Percentiles rank a stretch among this genome's conserved stretches.
phyloP scores from a whole-genome alignment of 164 flowering plant species.

The grape (Vitis vinifera) region DNA sequence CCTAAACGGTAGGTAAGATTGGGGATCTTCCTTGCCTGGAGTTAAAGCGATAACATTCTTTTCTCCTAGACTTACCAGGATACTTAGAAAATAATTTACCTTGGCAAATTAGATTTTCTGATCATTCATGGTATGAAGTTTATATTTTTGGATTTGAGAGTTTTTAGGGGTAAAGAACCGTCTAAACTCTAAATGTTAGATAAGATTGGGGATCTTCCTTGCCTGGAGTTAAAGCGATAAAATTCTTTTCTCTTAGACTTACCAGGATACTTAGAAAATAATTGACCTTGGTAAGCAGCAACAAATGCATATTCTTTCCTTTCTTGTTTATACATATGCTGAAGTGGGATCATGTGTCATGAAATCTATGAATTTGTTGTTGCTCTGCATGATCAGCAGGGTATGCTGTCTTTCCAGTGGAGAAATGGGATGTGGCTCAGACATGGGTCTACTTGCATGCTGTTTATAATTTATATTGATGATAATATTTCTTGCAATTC shows the following conservation, averaged over 20 bases:
- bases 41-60: background rate
- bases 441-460: too few relatives aligned
- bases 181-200: background rate
- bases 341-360: background rate
- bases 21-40: too few relatives aligned
- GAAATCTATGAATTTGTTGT: background rate
- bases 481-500: background rate
- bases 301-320: background rate
- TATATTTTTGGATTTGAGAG: too few relatives aligned
- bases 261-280: background rate
- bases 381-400: background rate
- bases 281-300: background rate
- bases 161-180: too few relatives aligned
- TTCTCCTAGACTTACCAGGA: background rate
- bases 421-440: too few relatives aligned
- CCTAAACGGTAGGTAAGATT: too few relatives aligned
- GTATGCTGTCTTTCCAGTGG: too few relatives aligned
- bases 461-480: background rate
- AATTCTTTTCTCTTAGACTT: background rate
- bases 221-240: background rate
- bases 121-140: too few relatives aligned
- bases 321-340: background rate
- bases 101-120: too few relatives aligned
- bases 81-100: background rate
- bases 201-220: conserved; percentile 1